Evolutionary conservation across 768 basidiomycete species (phyloP).

Genomic region (Amyloporia xantha): DNA sequence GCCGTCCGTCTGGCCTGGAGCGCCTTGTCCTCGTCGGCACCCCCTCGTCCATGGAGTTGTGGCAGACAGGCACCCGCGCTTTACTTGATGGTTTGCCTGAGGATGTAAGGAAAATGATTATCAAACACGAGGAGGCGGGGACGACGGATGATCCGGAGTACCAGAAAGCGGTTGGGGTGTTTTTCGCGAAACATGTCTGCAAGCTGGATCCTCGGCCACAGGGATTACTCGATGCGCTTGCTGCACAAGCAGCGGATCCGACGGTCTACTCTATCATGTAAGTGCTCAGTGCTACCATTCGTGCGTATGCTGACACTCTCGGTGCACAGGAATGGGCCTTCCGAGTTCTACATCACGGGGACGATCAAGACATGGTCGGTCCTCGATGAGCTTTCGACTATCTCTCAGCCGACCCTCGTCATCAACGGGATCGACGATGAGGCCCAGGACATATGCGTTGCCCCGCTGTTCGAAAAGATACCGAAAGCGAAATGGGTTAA

Average conservation of each 20-base stretch:
- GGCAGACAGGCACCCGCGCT: constrained; percentile 20
- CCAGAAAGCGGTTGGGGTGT: background rate
- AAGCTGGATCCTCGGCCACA: constrained; percentile 15
- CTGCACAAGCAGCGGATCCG: constrained; percentile 24
- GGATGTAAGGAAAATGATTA: constrained; percentile 14
- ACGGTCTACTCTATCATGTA: constrained; percentile 33
- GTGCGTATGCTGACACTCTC: background rate
- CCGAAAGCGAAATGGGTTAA: constrained; percentile 37
- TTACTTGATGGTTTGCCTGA: constrained; percentile 33
- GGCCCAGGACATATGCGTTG: constrained; percentile 31
- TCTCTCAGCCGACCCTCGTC: constrained; percentile 28
- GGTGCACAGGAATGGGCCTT: constrained; percentile 24
- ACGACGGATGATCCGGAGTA: constrained; percentile 2
- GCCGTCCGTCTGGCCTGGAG: constrained; percentile 26
- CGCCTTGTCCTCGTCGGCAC: constrained; percentile 25
- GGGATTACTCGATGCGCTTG: constrained; percentile 19
- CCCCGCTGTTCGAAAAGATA: constrained; percentile 33
- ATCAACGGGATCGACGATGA: constrained; percentile 38
- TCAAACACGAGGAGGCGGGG: constrained; percentile 2
- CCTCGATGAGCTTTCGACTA: constrained; percentile 35
- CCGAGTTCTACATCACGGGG: constrained; percentile 34
- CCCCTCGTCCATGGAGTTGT: constrained; percentile 25
- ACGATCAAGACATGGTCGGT: constrained; percentile 42
- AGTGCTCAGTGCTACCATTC: constrained; percentile 1
- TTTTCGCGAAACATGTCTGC: background rate